Evolutionary conservation across 108 stramenopile species (phyloP), one percentile per base, ranked within the genome.

Genomic region (Schizochytrium sp.): DNA sequence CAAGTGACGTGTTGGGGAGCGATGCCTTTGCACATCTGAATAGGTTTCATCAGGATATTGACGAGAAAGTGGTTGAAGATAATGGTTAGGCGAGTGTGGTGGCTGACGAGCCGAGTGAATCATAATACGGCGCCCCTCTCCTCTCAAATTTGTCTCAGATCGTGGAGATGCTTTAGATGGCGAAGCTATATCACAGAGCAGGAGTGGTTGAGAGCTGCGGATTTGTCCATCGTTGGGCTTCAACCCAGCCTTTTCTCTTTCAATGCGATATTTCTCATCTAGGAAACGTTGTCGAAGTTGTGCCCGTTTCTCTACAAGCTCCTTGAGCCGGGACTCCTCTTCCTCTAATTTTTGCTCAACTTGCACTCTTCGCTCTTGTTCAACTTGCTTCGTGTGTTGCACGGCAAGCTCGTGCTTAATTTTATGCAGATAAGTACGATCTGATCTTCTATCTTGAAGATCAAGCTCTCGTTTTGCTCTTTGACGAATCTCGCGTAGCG

Each of bases 341-440:
- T 55, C 53, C 28, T 55, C 53, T 17, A 83, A 38, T 53, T 83
- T 83, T 83, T 83, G 47, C 47, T 83, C 76, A 53, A 83, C 53
- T 10, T 83, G 47, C 1, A 55, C 76, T 47, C 76, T 47, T 10
- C 47, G 50, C 76, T 83, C 3, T 5, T 53, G 47, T 40, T 83
- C 76, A 2, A 49, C 53, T 53, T 42, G 50, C 28, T 5, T 5
- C 17, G 50, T 55, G 10, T 83, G 38, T 5, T 50, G 76, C 76
- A 83, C 55, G 76, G 76, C 76, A 10, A 83, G 50, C 28, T 83
- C 76, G 28, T 83, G 76, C 53, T 83, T 83, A 38, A 83, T 49
- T 40, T 55, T 83, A n/a, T 55, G 47, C 15, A 55, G 55, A 28
- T n/a, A 55, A 10, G 76, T n/a, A 49, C 28, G 47, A 40, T 83